Conservation (phyloP, 2,329 filamentous ascomycete species). For the Rosellinia necatrix region DNA sequence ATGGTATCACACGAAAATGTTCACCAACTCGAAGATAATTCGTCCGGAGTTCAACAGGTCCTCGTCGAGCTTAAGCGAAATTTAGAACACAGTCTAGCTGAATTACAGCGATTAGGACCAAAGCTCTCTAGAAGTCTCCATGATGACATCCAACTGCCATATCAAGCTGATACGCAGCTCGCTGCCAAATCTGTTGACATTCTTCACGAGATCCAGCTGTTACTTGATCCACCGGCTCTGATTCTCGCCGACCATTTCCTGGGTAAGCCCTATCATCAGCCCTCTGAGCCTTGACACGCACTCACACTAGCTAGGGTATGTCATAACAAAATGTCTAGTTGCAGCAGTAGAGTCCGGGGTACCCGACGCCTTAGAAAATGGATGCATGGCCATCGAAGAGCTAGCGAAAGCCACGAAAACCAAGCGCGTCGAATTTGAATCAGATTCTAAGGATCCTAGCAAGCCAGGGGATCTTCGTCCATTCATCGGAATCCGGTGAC, state of each 20-base stretch:
- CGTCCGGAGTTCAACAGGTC: too few relatives aligned
- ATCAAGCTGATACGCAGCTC: not conserved
- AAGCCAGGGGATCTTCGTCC: conserved; percentile 45
- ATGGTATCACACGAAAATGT: too few relatives aligned
- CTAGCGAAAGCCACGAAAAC: conserved; percentile 27
- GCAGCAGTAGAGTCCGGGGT: conserved; percentile 40
- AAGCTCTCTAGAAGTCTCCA: too few relatives aligned
- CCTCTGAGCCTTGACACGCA: not conserved
- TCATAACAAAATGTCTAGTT: conserved; percentile 38
- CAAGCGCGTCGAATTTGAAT: conserved; percentile 37
- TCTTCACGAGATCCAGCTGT: not conserved
- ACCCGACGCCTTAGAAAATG: conserved; percentile 37
- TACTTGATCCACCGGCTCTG: conserved; percentile 25
- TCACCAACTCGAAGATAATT: too few relatives aligned
- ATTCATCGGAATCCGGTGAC: conserved; percentile 32
- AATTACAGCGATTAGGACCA: too few relatives aligned
- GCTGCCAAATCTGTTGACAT: conserved; percentile 4
- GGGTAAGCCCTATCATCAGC: conserved; percentile 16
- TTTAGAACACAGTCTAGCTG: too few relatives aligned
- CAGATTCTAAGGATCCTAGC: conserved; percentile 41
- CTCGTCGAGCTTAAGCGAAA: too few relatives aligned
- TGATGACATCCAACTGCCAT: not conserved
- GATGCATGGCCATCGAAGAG: conserved; percentile 28
- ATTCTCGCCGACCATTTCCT: conserved; percentile 33
- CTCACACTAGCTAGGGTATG: conserved; percentile 29